Evolutionary conservation across 75 land plant species (phyloP).

Genomic region (Pseudotsuga menziesii): DNA sequence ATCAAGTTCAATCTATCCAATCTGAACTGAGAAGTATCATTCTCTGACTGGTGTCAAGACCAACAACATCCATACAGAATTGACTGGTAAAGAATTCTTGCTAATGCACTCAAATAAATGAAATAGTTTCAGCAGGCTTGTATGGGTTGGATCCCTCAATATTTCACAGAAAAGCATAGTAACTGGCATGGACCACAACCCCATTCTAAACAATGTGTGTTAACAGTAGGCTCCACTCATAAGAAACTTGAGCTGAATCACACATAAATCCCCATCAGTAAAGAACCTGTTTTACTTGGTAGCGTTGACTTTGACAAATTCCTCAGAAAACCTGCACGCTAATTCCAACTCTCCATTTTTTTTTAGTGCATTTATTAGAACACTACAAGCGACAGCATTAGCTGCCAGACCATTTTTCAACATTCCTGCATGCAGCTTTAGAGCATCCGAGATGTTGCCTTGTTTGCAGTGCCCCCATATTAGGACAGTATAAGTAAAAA

Average conservation of each 20-base stretch:
- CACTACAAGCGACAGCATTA: slow-evolving; percentile 6
- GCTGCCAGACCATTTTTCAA: not conserved
- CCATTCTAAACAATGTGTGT: not conserved
- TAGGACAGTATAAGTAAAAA: slow-evolving; percentile 40
- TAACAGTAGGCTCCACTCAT: not conserved
- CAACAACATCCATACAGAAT: not conserved
- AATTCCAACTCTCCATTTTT: slow-evolving; percentile 7
- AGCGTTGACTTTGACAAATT: not conserved
- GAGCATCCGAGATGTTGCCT: slow-evolving; percentile 19
- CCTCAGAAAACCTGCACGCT: not conserved
- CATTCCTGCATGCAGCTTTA: slow-evolving; percentile 2
- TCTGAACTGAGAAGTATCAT: not conserved
- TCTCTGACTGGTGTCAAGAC: not conserved
- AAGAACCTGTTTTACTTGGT: not conserved
- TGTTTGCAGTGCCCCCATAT: slow-evolving; percentile 31
- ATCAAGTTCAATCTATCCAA: not conserved
- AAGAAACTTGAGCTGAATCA: not conserved
- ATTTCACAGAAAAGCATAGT: not conserved
- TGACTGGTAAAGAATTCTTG: not conserved
- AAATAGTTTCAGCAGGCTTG: not conserved
- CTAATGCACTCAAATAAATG: not conserved
- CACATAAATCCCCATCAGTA: not conserved
- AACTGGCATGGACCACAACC: not conserved
- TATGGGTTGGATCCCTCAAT: not conserved
- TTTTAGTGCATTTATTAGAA: not conserved